These are phyloP conservation scores for Apiospora aurea DNA, from an alignment of 2,329 filamentous ascomycete genomes.

Conservation along the genomic window DNA sequence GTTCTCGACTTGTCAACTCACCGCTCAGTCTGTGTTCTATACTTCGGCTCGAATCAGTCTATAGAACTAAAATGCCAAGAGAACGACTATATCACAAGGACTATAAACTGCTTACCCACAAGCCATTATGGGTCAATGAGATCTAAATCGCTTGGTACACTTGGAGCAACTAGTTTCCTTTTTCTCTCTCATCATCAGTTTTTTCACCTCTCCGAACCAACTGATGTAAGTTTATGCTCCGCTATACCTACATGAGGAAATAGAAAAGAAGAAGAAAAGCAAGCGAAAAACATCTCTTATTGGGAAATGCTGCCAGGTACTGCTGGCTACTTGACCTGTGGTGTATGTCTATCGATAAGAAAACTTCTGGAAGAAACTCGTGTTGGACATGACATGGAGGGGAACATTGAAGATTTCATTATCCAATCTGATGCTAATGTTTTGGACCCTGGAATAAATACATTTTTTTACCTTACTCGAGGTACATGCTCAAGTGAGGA, in stretches of 20 bases:
- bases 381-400: neutral
- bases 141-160: neutral
- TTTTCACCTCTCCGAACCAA: neutral
- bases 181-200: neutral
- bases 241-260: neutral
- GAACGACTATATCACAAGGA: neutral
- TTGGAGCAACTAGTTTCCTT: neutral
- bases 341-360: neutral
- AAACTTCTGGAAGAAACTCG: neutral
- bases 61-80: neutral
- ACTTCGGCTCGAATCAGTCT: neutral
- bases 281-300: neutral
- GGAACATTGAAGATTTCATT: constrained; percentile 1
- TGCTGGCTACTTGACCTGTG: neutral
- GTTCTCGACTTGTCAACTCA: neutral
- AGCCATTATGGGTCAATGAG: neutral
- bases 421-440: neutral
- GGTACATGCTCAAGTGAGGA: neutral
- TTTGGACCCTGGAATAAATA: constrained; percentile 12
- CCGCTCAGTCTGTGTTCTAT: neutral
- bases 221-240: neutral
- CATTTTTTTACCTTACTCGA: constrained; percentile 5
- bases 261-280: neutral
- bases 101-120: neutral
- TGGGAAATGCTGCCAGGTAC: neutral